Conservation (phyloP, 2,329 filamentous ascomycete species). For the Scedosporium aurantiacum region DNA sequence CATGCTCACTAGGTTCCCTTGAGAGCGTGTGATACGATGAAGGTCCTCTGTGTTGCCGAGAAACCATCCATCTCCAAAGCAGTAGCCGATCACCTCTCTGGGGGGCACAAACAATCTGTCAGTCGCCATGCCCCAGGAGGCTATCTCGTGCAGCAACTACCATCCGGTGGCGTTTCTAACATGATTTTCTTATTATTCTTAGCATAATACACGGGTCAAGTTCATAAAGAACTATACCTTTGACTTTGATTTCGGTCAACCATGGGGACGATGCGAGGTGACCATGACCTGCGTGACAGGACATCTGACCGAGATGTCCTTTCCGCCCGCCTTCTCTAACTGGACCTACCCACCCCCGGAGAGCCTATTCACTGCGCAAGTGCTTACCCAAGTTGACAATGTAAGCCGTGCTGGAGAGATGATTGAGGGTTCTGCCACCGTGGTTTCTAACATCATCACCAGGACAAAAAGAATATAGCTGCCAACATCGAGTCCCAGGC, state of each 20-base stretch:
- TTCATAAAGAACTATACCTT: constrained; percentile 96
- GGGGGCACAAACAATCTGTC: constrained; percentile 61
- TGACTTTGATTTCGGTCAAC: constrained; percentile 69
- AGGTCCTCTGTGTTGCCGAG: constrained; percentile 44
- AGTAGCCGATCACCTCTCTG: constrained; percentile 79
- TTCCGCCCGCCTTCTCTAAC: constrained; percentile 59
- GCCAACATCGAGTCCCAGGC: constrained; percentile 78
- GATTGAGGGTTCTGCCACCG: no score
- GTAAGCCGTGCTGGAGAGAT: constrained; percentile 32
- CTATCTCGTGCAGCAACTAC: neutral
- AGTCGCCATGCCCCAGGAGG: constrained; percentile 21
- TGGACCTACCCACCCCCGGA: constrained; percentile 76
- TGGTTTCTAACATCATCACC: neutral
- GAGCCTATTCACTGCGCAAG: constrained; percentile 69
- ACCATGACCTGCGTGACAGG: constrained; percentile 91
- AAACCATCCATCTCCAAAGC: constrained; percentile 93
- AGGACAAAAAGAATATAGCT: constrained; percentile 73
- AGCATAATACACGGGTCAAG: constrained; percentile 44
- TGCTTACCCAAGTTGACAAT: constrained; percentile 55
- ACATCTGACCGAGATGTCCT: constrained; percentile 74
- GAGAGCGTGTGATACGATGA: constrained; percentile 30
- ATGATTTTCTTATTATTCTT: neutral
- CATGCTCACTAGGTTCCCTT: neutral
- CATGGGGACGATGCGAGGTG: constrained; percentile 73
- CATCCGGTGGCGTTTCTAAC: neutral